Conservation (phyloP, 306 rosid genomes). For the Neltuma alba region DNA sequence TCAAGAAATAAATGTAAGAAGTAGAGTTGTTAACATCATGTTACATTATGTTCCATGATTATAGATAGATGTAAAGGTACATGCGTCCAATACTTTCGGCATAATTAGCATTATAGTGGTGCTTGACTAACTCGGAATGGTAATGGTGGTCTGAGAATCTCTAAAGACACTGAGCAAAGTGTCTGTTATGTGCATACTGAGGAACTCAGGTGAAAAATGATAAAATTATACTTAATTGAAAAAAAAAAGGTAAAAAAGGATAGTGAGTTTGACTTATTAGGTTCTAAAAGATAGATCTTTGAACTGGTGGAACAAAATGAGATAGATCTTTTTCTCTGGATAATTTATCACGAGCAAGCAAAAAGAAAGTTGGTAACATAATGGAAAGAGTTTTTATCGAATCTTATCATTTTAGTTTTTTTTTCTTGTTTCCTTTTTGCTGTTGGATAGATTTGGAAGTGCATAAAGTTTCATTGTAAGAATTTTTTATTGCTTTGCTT, state of each 20-base stretch:
- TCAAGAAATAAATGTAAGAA: background rate
- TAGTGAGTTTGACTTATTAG: background rate
- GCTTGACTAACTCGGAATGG: constrained; percentile 19
- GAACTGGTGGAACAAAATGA: background rate
- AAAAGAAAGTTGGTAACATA: background rate
- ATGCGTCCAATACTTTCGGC: background rate
- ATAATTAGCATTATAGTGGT: background rate
- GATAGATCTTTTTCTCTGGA: background rate
- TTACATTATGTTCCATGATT: constrained; percentile 3
- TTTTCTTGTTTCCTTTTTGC: background rate
- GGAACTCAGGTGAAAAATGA: background rate
- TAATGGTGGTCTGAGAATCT: constrained; percentile 12
- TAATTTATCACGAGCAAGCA: background rate
- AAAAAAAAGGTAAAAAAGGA: background rate
- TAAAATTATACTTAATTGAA: background rate
- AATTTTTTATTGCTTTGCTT: background rate
- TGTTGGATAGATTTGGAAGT: constrained; percentile 12
- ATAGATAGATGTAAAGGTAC: background rate
- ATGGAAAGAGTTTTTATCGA: background rate
- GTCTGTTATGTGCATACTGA: constrained; percentile 16
- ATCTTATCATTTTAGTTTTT: background rate
- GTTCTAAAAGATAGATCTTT: background rate
- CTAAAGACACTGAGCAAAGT: constrained; percentile 9
- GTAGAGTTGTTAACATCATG: background rate
- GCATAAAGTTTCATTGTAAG: background rate